A percentile compares a stretch with the other conserved stretches of the same genome.
phyloP scores from a whole-genome alignment of 2,329 filamentous ascomycete species.

The Cladosporium sp. region DNA sequence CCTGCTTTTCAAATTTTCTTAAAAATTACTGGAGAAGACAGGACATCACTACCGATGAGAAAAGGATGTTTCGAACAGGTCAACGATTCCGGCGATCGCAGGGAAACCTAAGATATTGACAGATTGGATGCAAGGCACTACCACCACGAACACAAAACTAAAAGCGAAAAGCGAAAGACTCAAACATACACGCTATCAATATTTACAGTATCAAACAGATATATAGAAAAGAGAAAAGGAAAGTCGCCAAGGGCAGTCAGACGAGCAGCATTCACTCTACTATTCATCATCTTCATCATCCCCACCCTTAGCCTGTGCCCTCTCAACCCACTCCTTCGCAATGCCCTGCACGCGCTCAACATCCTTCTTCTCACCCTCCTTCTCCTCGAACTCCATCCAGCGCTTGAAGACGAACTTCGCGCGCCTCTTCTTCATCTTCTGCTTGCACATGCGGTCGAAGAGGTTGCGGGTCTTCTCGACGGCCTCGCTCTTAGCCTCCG shows the following conservation, averaged over 20 bases:
- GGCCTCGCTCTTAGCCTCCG: constrained; percentile 54
- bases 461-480: constrained; percentile 62
- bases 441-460: constrained; percentile 74
- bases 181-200: constrained; percentile 18
- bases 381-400: constrained; percentile 87
- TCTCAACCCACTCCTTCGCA: constrained; percentile 70
- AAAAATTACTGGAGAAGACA: too few relatives aligned
- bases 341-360: constrained; percentile 70
- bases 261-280: background rate
- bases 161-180: background rate
- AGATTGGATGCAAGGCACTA: background rate
- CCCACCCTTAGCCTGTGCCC: constrained; percentile 39
- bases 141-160: background rate
- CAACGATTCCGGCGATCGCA: too few relatives aligned
- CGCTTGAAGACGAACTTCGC: constrained; percentile 87
- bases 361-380: constrained; percentile 66
- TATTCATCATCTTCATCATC: constrained; percentile 30
- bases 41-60: too few relatives aligned
- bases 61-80: too few relatives aligned
- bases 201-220: constrained; percentile 13
- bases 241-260: background rate
- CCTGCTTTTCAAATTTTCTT: too few relatives aligned
- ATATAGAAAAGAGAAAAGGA: background rate
- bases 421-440: constrained; percentile 73
- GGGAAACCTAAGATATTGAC: too few relatives aligned